These are phyloP conservation scores for Jimgerdemannia flammicorona DNA, from an alignment of 192 early-diverging fungal genomes.

Conservation along the genomic window DNA sequence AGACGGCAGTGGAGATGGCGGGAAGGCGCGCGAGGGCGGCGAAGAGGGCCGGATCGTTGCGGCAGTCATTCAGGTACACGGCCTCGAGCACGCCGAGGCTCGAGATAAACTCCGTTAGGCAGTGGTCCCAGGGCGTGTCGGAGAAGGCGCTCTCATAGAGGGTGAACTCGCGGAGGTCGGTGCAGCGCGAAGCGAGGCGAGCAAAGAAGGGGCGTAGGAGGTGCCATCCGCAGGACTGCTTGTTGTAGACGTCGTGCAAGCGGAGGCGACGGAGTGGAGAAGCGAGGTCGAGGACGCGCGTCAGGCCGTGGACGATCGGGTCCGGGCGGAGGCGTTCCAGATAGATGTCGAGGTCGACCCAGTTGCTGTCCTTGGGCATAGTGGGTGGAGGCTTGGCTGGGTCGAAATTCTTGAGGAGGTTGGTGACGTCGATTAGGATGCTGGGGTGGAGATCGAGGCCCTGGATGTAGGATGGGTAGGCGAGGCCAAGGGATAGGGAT, in stretches of 20 bases:
- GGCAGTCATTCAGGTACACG: not conserved
- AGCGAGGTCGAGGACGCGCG: not conserved
- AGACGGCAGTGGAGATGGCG: not conserved
- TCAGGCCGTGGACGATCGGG: not conserved
- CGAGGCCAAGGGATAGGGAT: not conserved
- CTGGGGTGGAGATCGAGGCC: not conserved
- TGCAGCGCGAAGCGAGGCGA: not conserved
- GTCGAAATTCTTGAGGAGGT: not conserved
- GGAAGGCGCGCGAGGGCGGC: not conserved
- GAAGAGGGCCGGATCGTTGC: not conserved
- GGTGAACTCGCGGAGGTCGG: not conserved
- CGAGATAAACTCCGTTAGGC: not conserved
- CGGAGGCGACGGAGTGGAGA: not conserved
- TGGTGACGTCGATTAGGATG: not conserved
- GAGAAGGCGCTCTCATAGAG: not conserved
- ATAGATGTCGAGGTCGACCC: not conserved
- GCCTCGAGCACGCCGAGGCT: not conserved
- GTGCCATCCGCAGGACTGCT: not conserved
- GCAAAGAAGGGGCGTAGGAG: not conserved
- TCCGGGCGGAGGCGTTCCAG: not conserved
- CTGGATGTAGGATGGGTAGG: not conserved
- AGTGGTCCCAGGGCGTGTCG: not conserved
- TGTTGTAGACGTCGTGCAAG: not conserved
- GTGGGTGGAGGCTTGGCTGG: not conserved
- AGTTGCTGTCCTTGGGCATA: not conserved